phyloP scores from a whole-genome alignment of 768 basidiomycete genomes.

The Boletellus emodensis region DNA sequence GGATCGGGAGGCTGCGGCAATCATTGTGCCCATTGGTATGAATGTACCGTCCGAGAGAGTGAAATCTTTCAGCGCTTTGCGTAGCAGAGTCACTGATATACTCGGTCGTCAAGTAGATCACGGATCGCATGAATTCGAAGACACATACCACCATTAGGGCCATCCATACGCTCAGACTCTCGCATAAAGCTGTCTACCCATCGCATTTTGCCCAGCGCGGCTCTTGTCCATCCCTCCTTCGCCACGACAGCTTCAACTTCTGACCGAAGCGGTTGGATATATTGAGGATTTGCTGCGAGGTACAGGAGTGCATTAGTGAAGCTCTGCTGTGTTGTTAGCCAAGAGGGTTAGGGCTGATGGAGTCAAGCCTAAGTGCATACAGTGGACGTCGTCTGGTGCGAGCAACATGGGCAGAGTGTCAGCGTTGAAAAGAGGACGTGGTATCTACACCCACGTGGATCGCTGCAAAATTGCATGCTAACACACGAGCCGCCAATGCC shows the following conservation, averaged over 20 bases:
- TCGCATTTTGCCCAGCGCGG: constrained; percentile 12
- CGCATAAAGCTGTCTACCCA: constrained; percentile 19
- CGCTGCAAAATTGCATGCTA: constrained; percentile 17
- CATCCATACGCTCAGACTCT: constrained; percentile 28
- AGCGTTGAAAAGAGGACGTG: no score
- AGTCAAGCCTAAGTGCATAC: neutral
- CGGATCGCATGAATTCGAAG: no score
- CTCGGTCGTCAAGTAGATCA: no score
- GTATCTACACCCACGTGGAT: constrained; percentile 15
- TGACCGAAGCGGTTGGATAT: constrained; percentile 11
- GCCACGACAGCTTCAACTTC: constrained; percentile 11
- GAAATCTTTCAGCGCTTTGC: no score
- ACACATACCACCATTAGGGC: neutral
- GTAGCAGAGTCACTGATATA: no score
- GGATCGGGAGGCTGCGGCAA: no score
- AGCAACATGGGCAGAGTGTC: no score
- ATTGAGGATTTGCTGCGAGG: constrained; percentile 15
- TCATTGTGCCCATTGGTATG: no score
- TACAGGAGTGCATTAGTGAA: constrained; percentile 7
- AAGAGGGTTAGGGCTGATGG: neutral
- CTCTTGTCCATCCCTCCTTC: constrained; percentile 18
- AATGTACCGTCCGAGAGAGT: no score
- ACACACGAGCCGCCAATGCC: constrained; percentile 19
- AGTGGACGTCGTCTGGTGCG: constrained; percentile 11
- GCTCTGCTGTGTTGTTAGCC: neutral